phyloP scores from a whole-genome alignment of 306 rosid species.

The Inga leiocalycina region DNA sequence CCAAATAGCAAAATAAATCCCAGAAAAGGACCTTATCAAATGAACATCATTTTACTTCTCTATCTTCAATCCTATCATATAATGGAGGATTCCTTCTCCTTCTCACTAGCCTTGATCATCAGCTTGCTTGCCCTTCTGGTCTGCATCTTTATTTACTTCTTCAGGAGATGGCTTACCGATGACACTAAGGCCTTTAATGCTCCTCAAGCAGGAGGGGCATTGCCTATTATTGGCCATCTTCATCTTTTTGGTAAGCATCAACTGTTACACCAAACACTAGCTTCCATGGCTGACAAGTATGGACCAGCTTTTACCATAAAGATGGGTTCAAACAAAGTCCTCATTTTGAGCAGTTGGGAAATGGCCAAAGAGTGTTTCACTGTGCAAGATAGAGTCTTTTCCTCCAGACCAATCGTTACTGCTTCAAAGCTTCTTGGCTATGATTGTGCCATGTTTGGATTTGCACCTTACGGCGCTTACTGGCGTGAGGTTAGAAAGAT shows the following conservation, averaged over 20 bases:
- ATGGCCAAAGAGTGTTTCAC: conserved; percentile 39
- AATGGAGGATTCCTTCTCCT: conserved; percentile 31
- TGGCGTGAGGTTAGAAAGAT: conserved; percentile 48
- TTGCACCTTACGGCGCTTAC: conserved; percentile 42
- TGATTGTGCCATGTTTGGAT: conserved; percentile 41
- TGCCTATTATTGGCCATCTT: conserved; percentile 46
- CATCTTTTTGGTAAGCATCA: conserved; percentile 35
- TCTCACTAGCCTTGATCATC: background rate
- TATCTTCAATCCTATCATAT: background rate
- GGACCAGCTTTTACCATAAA: conserved; percentile 44
- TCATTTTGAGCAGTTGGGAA: conserved; percentile 38
- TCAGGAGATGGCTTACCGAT: background rate
- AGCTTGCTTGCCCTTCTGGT: conserved; percentile 26
- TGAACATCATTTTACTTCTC: background rate
- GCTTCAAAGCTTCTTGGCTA: conserved; percentile 41
- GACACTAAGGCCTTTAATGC: conserved; percentile 2
- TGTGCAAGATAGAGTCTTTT: conserved; percentile 38
- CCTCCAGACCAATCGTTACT: conserved; percentile 33
- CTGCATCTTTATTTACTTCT: conserved; percentile 16
- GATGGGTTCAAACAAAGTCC: conserved; percentile 30
- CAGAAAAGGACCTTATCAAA: background rate
- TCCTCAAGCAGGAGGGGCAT: conserved; percentile 40
- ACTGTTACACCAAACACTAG: conserved; percentile 32
- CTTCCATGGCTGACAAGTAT: conserved; percentile 40
- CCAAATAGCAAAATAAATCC: background rate